These are phyloP conservation scores for Yamadazyma friedrichii DNA, from an alignment of 1,139 yeast species.

Conservation along the genomic window DNA sequence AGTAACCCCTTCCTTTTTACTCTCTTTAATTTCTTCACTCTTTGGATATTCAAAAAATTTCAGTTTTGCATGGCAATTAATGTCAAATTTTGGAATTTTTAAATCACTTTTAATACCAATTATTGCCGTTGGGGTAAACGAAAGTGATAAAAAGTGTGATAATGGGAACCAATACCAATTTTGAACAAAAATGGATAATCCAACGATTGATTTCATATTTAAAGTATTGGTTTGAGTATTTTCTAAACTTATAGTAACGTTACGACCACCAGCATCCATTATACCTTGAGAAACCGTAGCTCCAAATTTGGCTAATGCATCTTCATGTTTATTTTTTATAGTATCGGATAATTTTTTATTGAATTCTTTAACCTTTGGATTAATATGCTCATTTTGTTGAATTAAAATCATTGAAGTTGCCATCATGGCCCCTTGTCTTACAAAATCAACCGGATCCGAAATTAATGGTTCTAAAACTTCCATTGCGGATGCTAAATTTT, in stretches of 20 bases:
- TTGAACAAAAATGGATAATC: conserved; percentile 85
- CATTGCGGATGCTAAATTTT: conserved; percentile 83
- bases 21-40: conserved; percentile 74
- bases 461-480: conserved; percentile 91
- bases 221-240: conserved; percentile 88
- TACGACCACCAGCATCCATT: conserved; percentile 98
- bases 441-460: conserved; percentile 94
- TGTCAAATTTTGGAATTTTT: conserved; percentile 79
- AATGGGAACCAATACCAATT: conserved; percentile 99
- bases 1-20: conserved; percentile 86
- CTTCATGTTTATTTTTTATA: conserved; percentile 86
- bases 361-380: conserved; percentile 76
- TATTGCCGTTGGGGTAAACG: conserved; percentile 90
- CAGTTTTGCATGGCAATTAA: conserved; percentile 79
- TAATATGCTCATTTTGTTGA: conserved; percentile 86
- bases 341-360: conserved; percentile 75
- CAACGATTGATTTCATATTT: conserved; percentile 88
- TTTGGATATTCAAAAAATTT: conserved; percentile 87
- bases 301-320: conserved; percentile 96
- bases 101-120: conserved; percentile 83
- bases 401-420: conserved; percentile 90
- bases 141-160: conserved; percentile 86
- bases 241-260: conserved; percentile 90
- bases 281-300: conserved; percentile 97
- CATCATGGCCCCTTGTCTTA: conserved; percentile 95